These are phyloP conservation scores for Arxiozyma heterogenica DNA, from an alignment of 1,139 yeast genomes.

Conservation along the genomic window DNA sequence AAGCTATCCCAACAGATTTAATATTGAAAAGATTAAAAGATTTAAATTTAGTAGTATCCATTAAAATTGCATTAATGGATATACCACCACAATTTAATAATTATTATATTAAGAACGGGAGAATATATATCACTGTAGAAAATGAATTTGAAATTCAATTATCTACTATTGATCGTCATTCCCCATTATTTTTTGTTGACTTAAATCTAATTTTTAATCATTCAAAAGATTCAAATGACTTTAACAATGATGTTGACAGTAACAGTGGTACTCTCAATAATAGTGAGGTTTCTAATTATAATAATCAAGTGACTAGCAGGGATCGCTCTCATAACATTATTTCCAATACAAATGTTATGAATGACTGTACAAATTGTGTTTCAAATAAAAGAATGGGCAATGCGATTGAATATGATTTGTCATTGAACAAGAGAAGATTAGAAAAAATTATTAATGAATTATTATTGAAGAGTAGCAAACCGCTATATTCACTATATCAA, in stretches of 20 bases:
- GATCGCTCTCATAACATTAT: neutral
- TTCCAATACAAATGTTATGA: neutral
- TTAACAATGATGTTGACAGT: neutral
- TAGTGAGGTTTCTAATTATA: neutral
- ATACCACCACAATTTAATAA: conserved; percentile 57
- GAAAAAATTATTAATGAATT: conserved; percentile 45
- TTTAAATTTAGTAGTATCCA: conserved; percentile 62
- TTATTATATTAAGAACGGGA: conserved; percentile 64
- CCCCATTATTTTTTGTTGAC: conserved; percentile 72
- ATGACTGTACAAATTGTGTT: neutral
- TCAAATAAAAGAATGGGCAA: neutral
- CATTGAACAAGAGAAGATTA: conserved; percentile 35
- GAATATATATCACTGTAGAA: conserved; percentile 56
- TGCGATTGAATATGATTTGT: conserved; percentile 11
- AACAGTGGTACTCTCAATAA: neutral
- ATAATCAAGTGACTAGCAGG: neutral
- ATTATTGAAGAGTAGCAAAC: conserved; percentile 40
- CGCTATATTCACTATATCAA: conserved; percentile 51
- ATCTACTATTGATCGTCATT: conserved; percentile 59
- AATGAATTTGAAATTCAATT: conserved; percentile 63
- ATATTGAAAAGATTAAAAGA: conserved; percentile 57
- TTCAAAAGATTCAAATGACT: neutral
- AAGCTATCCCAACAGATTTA: conserved; percentile 42
- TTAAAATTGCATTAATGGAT: conserved; percentile 62
- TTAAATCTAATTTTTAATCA: conserved; percentile 48